These are phyloP conservation scores for Omphalea diandra DNA, from an alignment of 441 rosid genomes.

Conservation along the genomic window DNA sequence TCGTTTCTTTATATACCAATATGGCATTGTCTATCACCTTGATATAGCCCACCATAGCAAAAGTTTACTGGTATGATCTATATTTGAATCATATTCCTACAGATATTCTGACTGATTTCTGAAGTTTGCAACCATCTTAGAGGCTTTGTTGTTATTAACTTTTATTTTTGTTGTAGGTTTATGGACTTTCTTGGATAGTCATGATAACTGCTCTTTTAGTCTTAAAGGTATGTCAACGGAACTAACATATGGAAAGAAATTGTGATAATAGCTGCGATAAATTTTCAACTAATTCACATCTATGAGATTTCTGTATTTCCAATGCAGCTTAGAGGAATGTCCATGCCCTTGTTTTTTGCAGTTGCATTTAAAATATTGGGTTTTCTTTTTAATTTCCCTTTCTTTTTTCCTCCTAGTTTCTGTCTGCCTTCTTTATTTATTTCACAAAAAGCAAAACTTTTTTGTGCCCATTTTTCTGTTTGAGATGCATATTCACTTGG, in stretches of 20 bases:
- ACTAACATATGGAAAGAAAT: not conserved
- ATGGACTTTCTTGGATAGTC: constrained; percentile 87
- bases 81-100: not conserved
- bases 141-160: not conserved
- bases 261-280: not conserved
- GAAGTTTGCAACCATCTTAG: not conserved
- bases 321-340: not conserved
- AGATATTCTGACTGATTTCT: constrained; percentile 12
- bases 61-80: constrained; percentile 51
- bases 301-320: not conserved
- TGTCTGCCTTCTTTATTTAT: not conserved
- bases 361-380: not conserved
- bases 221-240: constrained; percentile 59
- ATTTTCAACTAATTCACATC: not conserved
- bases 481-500: not conserved
- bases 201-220: constrained; percentile 62
- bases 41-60: constrained; percentile 65
- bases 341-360: not conserved
- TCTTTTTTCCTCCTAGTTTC: not conserved
- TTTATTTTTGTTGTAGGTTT: constrained; percentile 48
- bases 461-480: not conserved
- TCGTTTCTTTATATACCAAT: constrained; percentile 88
- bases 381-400: not conserved
- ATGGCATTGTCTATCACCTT: constrained; percentile 96
- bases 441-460: not conserved